Base-by-base conservation (phyloP, 73 alveolate species). In the Tetrahymena elliotti region DNA sequence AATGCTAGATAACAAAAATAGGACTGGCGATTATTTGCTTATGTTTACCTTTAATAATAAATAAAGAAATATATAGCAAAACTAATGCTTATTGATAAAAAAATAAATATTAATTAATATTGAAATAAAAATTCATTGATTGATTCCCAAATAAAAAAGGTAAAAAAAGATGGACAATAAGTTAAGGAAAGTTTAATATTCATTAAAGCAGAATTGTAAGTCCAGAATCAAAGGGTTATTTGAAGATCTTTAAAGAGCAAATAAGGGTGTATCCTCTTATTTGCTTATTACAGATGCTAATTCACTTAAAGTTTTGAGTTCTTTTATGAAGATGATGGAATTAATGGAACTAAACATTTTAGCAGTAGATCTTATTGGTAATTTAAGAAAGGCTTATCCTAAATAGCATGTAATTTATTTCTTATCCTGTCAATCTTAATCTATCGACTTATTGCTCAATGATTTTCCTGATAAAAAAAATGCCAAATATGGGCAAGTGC, bases 281-380 rank as follows among this genome's bases (percentile, higher is more conserved):
- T 68, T 94, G 37, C 39, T 94, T 37, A 52, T 94, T 34, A 94
- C 93, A 16, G 96, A 94, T 93, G 47, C 93, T n/a, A 94, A 52
- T 8, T 84, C 96, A 6, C 93, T 94, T 6, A 94, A 84, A 88
- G 93, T 94, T 33, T 54, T 94, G 38, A 84, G 95, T 47, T 94
- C 96, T 33, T 92, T 84, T 33, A 94, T 94, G 96, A 94, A 94
- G 84, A 41, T 94, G 95, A 94, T 94, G 31, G 96, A 94, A 94
- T 52, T 94, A 13, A 94, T 94, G 96, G 96, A 94, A 88, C 36
- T 94, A n/a, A 94, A 94, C 38, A 92, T 94, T 47, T 35, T 84
- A 40, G 96, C 96, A 12, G 95, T 94, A 84, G 96, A 94, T 24
- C 93, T 68, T 41, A 53, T 94, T 38, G 96, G 84, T 37, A 47